phyloP scores from a whole-genome alignment of 345 rosid species.

The Melastoma malabathricum region DNA sequence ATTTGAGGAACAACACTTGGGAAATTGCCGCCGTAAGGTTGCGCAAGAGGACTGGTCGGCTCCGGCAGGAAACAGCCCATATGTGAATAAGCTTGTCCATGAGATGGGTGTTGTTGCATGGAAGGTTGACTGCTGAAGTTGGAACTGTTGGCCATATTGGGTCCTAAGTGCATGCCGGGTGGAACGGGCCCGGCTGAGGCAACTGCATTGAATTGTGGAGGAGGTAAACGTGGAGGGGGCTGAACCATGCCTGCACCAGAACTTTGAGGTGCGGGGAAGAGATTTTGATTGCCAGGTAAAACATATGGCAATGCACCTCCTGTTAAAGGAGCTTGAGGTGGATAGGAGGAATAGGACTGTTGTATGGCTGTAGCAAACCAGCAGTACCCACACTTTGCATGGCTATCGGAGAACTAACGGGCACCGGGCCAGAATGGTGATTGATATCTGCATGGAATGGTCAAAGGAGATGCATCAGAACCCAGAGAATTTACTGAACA shows the following conservation, averaged over 20 bases:
- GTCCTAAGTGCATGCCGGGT: slow-evolving; percentile 15
- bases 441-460: slow-evolving; percentile 6
- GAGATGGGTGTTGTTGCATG: slow-evolving; percentile 17
- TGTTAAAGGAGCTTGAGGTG: slow-evolving; percentile 18
- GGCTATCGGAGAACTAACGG: slow-evolving; percentile 9
- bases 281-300: slow-evolving; percentile 24
- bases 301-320: slow-evolving; percentile 20
- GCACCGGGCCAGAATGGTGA: slow-evolving; percentile 10
- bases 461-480: too few species aligned
- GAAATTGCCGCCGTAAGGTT: slow-evolving; percentile 15
- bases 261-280: slow-evolving; percentile 13
- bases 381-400: slow-evolving; percentile 8
- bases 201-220: slow-evolving; percentile 7
- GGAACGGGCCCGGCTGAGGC: slow-evolving; percentile 7
- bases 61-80: slow-evolving; percentile 22
- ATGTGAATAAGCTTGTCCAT: slow-evolving; percentile 15
- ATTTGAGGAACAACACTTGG: slow-evolving; percentile 21
- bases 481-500: too few species aligned
- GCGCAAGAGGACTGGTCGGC: slow-evolving; percentile 18
- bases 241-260: slow-evolving; percentile 21
- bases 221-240: slow-evolving; percentile 10
- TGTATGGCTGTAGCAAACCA: slow-evolving; percentile 4
- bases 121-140: slow-evolving; percentile 19
- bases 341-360: slow-evolving; percentile 9
- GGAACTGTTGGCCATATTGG: slow-evolving; percentile 14